Conservation (phyloP, 2,329 filamentous ascomycete species). For the Cercospora zeae-maydis region DNA sequence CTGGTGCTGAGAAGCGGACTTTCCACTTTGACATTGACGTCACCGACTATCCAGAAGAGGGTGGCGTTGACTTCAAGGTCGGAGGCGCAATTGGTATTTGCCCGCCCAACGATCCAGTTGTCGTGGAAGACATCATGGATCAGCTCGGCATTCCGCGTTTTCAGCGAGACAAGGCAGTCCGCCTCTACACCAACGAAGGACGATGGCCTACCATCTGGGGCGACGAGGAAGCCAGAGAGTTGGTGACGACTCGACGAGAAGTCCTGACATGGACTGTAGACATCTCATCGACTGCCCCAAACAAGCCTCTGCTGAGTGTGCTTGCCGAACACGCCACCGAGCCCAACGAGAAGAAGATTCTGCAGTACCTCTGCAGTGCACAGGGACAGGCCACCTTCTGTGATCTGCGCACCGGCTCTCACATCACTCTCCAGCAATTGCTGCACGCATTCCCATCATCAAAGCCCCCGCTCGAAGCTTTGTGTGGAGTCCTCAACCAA, state of each 20-base stretch:
- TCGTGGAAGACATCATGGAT: conserved; percentile 82
- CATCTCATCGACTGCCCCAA: conserved; percentile 87
- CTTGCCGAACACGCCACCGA: conserved; percentile 80
- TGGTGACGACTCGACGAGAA: conserved; percentile 86
- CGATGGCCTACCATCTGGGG: conserved; percentile 99
- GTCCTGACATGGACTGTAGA: conserved; percentile 95
- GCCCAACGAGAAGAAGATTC: conserved; percentile 80
- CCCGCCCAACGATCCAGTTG: conserved; percentile 72
- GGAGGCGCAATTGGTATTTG: conserved; percentile 92
- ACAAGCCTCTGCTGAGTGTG: conserved; percentile 78
- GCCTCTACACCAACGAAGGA: conserved; percentile 73
- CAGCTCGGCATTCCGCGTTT: conserved; percentile 75
- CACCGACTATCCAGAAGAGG: conserved; percentile 84
- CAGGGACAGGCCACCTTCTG: conserved; percentile 93
- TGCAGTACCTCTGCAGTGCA: conserved; percentile 78
- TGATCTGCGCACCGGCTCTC: conserved; percentile 80
- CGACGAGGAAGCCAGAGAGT: conserved; percentile 75
- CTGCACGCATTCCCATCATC: conserved; percentile 88
- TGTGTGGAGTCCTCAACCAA: conserved; percentile 76
- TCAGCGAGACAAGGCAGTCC: conserved; percentile 77
- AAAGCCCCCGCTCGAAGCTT: conserved; percentile 76
- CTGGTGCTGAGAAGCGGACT: conserved; percentile 90
- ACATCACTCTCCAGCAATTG: conserved; percentile 80
- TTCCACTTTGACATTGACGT: conserved; percentile 97
- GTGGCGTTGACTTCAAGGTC: conserved; percentile 88